Percentiles rank a stretch among this genome's conserved stretches.
These are phyloP conservation scores for Teratosphaeriaceae sp. DNA, from an alignment of 2,329 filamentous ascomycete species.

Conservation along the genomic window DNA sequence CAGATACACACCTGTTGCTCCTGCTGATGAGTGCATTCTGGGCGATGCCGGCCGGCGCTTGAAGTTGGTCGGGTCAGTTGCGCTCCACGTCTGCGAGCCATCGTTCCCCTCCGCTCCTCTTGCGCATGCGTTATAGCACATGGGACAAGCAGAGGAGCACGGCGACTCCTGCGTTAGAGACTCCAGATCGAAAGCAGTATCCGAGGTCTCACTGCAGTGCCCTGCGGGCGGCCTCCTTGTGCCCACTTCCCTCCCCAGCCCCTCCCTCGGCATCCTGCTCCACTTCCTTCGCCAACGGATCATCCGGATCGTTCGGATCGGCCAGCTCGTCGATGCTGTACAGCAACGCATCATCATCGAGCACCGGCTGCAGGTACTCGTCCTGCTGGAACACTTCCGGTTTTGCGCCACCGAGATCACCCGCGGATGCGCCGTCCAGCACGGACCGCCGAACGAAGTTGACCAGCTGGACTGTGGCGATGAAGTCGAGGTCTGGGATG, in stretches of 20 bases:
- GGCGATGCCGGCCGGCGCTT: too few species aligned
- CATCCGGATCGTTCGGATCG: slow-evolving; percentile 18
- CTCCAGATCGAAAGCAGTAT: too few species aligned
- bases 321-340: slow-evolving; percentile 78
- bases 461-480: slow-evolving; percentile 38
- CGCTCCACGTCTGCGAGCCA: too few species aligned
- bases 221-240: slow-evolving; percentile 3
- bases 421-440: slow-evolving; percentile 19
- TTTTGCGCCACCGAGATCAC: slow-evolving; percentile 52
- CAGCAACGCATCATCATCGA: slow-evolving; percentile 85
- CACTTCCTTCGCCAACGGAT: slow-evolving; percentile 2
- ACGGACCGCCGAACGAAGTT: slow-evolving; percentile 41
- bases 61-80: too few species aligned
- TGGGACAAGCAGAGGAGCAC: too few species aligned
- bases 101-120: too few species aligned
- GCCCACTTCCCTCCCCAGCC: neutral
- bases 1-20: too few species aligned
- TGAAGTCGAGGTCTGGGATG: slow-evolving; percentile 37
- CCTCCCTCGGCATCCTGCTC: neutral
- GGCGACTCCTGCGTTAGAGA: too few species aligned
- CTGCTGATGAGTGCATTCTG: too few species aligned
- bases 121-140: too few species aligned
- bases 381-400: slow-evolving; percentile 65
- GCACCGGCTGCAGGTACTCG: slow-evolving; percentile 70
- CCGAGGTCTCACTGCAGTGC: slow-evolving; percentile 2